Evolutionary conservation across 345 rosid genomes (phyloP), one percentile per base, ranked within the genome.

Genomic region (Syzygium aromaticum): DNA sequence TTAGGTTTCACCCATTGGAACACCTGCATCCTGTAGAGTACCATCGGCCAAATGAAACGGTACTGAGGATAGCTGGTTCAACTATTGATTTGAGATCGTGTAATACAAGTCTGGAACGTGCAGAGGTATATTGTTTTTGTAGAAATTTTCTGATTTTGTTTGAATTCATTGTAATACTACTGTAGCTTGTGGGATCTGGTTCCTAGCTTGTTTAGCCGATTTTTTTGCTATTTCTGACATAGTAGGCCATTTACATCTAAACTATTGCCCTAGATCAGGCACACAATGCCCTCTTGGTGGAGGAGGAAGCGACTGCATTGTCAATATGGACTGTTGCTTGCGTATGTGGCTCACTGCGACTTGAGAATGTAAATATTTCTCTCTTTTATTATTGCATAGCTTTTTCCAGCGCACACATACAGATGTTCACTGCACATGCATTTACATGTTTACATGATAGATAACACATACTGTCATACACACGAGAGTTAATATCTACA

Each of bases 321-420:
- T 97, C 99, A 85, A 93, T 92, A 46, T 97, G 99, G 98, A 93
- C 99, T 86, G 92, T 97, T 86, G 97, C 99, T 85, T 93, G 95
- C 85, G 90, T 95, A 90, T 97, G 98, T 90, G 99, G 98, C 77
- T 93, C 98, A 87, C 89, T 97, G 88, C 94, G 98, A 56, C 98
- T 97, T 88, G 99, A 97, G 90, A 91, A 94, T 84, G 99, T 96
- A 89, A 92, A 54, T 53, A 84, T 28, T 15, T 84, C 30, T 53
- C 54, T 51, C 16, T 84, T 27, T 43, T 86, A 64, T 73, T 25
- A 28, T 43, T 46, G 51, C 52, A 52, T 80, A 43, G 33, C 19
- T 83, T 52, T 83, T 83, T 27, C 33, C 38, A 43, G 28, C 11
- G 30, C 54, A 40, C 86, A 53, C 46, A 56, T 30, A 84, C 56